Evolutionary conservation across 805 yeast genomes (phyloP), one percentile per base, ranked within the genome.

Genomic region (Candida silvatica): DNA sequence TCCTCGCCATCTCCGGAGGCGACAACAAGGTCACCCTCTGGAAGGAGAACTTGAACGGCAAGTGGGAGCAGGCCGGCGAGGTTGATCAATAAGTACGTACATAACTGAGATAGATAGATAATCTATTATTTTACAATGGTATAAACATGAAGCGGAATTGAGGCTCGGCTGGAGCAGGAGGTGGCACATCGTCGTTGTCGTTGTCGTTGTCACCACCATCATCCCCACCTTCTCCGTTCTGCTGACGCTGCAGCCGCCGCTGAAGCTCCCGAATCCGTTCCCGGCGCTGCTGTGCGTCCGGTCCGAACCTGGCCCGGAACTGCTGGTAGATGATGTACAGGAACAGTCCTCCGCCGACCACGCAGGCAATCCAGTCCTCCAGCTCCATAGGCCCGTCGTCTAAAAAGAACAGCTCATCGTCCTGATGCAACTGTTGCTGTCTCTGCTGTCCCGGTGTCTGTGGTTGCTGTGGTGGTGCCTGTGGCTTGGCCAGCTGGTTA

Each of bases 11-110:
- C 29, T 77, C 92, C 32, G 95, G 97, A 32, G 97, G 97, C 37
- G 97, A 92, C 58, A 88, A 88, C 59, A 86, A 83, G 62, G 90
- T 92, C 29, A 86, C 95, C 22, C 71, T 92, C 57, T 92, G 97
- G 97, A 88, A 87, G 62, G 98, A 92, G 62, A 85, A 80, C 54
- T 67, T 88, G 45, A 77, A 77, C 51, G 97, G 97, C 35, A 77
- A 78, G 50, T 90, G 98, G 98, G 97, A 90, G 62, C 69, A 85
- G 37, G 96, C 96, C n/a, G 97, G 97, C 35, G 94, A 80, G 52
- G 92, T 92, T 45, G 88, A 83, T 51, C 94, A 86, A 60, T 84
- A 66, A 35, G 31, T 29, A 29, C 8, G 6, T 11, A 32, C 16
- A 25, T 19, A 34, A 18, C 6, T 22, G 18, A 5, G 4, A 20